Conservation (phyloP, 768 basidiomycete genomes). For the Boletus rubescentipes region DNA sequence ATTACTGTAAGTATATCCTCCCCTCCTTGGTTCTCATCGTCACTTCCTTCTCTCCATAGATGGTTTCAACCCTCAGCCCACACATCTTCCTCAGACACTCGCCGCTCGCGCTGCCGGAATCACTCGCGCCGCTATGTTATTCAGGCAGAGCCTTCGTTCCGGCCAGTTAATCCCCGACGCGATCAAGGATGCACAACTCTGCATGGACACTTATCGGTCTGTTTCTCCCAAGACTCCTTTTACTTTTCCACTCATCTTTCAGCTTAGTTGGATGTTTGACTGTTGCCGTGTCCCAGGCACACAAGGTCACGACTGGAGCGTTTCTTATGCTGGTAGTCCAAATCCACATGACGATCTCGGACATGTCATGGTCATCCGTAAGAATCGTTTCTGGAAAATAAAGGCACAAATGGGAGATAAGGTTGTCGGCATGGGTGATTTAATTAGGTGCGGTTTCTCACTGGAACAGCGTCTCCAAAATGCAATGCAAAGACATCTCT, state of each 20-base stretch:
- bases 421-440: constrained; percentile 62
- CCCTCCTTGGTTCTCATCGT: background rate
- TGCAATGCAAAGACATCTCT: background rate
- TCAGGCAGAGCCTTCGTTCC: constrained; percentile 65
- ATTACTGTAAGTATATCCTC: constrained; percentile 66
- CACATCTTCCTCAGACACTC: constrained; percentile 55
- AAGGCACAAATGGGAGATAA: constrained; percentile 53
- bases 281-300: constrained; percentile 78
- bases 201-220: constrained; percentile 87
- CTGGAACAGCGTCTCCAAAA: background rate
- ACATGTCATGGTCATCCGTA: constrained; percentile 83
- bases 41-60: constrained; percentile 43
- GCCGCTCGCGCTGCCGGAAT: constrained; percentile 70
- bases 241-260: background rate
- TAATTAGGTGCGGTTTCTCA: constrained; percentile 51
- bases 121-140: constrained; percentile 69
- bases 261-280: constrained; percentile 85
- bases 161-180: constrained; percentile 65
- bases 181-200: constrained; percentile 67
- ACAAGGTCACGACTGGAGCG: constrained; percentile 75
- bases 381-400: constrained; percentile 83
- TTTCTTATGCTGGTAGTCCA: constrained; percentile 57
- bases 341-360: constrained; percentile 48
- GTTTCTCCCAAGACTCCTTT: constrained; percentile 3
- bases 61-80: constrained; percentile 70